phyloP scores from a whole-genome alignment of 1,284 basidiomycete genomes.

The Anthracocystis setariae region DNA sequence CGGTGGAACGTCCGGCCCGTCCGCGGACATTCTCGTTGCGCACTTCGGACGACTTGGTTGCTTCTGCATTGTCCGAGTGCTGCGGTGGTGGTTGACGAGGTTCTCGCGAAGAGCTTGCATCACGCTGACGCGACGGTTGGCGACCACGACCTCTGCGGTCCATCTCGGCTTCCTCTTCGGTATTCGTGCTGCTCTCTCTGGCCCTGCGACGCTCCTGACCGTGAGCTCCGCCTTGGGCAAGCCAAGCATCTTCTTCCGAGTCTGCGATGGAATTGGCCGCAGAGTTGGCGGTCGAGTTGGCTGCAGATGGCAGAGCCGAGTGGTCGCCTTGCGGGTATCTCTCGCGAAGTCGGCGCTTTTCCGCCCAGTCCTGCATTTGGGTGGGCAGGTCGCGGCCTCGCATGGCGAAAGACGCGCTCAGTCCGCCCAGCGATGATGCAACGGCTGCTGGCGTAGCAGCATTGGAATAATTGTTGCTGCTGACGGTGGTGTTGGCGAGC shows the following conservation, averaged over 20 bases:
- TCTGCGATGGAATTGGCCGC: slow-evolving; percentile 43
- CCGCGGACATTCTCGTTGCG: slow-evolving; percentile 31
- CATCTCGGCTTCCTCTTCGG: slow-evolving; percentile 39
- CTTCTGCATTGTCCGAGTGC: slow-evolving; percentile 1
- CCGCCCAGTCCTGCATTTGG: slow-evolving; percentile 59
- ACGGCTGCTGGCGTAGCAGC: slow-evolving; percentile 9
- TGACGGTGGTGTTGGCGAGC: slow-evolving; percentile 10
- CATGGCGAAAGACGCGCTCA: slow-evolving; percentile 62
- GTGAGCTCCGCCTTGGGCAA: slow-evolving; percentile 7
- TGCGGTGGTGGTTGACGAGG: slow-evolving; percentile 22
- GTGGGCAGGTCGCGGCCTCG: slow-evolving; percentile 53
- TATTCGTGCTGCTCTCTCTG: slow-evolving; percentile 30
- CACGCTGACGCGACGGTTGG: slow-evolving; percentile 27
- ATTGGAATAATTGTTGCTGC: slow-evolving; percentile 12
- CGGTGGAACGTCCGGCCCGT: slow-evolving; percentile 11
- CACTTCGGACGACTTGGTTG: neutral
- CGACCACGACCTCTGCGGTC: slow-evolving; percentile 36
- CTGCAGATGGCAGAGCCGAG: slow-evolving; percentile 55
- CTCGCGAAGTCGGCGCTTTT: slow-evolving; percentile 56
- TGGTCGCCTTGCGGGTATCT: slow-evolving; percentile 61
- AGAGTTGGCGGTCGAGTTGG: slow-evolving; percentile 46
- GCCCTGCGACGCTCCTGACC: slow-evolving; percentile 6
- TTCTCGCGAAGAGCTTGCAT: slow-evolving; percentile 25
- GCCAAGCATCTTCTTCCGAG: slow-evolving; percentile 34
- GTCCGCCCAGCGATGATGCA: slow-evolving; percentile 44